phyloP scores from a whole-genome alignment of 352 stramenopile genomes.

The Phytopythium chamaehyphon region DNA sequence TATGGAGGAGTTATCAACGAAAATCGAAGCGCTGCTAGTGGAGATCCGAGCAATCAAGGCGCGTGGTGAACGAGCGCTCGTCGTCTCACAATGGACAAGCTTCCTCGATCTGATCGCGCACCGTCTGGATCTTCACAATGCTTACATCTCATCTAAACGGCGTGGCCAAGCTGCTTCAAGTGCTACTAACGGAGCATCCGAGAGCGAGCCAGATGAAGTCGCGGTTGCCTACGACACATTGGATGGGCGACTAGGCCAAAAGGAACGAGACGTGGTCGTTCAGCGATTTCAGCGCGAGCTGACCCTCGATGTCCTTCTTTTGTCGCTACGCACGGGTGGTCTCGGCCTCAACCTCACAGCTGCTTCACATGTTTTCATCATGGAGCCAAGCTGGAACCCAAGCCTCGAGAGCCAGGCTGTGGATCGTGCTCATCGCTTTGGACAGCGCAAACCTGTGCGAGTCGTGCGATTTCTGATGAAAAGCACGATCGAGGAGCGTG shows the following conservation, averaged over 20 bases:
- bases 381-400: constrained; percentile 92
- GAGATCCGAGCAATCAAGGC: constrained; percentile 44
- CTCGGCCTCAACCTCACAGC: constrained; percentile 92
- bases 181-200: too few relatives aligned
- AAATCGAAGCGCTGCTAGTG: constrained; percentile 48
- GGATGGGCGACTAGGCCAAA: constrained; percentile 56
- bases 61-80: constrained; percentile 52
- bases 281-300: constrained; percentile 54
- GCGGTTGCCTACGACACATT: constrained; percentile 46
- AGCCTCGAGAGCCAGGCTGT: constrained; percentile 90
- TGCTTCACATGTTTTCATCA: constrained; percentile 91
- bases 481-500: constrained; percentile 88
- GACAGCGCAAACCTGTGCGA: constrained; percentile 63
- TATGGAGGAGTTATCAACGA: constrained; percentile 42
- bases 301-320: constrained; percentile 75
- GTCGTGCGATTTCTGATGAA: constrained; percentile 85
- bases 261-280: constrained; percentile 59
- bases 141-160: constrained; percentile 14
- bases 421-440: constrained; percentile 86
- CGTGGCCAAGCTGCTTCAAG: constrained; percentile 9
- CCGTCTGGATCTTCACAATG: constrained; percentile 33
- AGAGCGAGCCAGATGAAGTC: not conserved
- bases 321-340: constrained; percentile 86
- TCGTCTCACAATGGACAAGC: constrained; percentile 88
- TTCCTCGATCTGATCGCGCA: constrained; percentile 78